Evolutionary conservation across 2,329 filamentous ascomycete species (phyloP).

Genomic region (Fusarium avenaceum): DNA sequence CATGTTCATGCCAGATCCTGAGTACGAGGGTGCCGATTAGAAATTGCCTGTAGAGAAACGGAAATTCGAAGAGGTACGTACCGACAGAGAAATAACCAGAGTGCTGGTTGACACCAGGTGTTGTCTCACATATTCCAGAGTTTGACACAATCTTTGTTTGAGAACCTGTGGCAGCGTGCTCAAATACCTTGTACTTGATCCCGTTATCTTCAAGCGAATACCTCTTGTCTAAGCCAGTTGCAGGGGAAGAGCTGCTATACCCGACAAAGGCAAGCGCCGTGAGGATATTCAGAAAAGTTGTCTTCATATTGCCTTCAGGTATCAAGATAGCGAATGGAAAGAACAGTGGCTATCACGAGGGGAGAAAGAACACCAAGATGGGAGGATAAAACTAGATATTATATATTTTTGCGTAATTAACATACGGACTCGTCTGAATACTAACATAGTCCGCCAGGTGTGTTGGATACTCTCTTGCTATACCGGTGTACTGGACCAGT

Average conservation of each 20-base stretch:
- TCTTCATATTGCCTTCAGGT: not conserved
- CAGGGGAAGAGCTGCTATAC: not conserved
- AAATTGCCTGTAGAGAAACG: not conserved
- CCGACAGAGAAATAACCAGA: constrained; percentile 74
- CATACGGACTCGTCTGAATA: not conserved
- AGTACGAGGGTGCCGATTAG: constrained; percentile 42
- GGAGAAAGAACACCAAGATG: not conserved
- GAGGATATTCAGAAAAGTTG: not conserved
- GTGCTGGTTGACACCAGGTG: constrained; percentile 71
- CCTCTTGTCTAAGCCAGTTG: constrained; percentile 3
- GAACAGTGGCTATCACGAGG: not conserved
- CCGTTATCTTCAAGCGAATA: not conserved
- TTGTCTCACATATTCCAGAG: constrained; percentile 67
- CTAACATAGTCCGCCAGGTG: not conserved
- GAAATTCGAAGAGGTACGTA: constrained; percentile 48
- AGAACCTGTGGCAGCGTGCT: constrained; percentile 29
- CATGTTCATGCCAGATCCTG: constrained; percentile 42
- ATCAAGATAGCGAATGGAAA: not conserved
- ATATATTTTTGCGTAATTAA: not conserved
- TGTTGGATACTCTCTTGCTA: not conserved
- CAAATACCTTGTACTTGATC: constrained; percentile 32
- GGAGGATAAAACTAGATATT: not conserved
- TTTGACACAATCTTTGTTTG: constrained; percentile 41
- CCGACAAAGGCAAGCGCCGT: constrained; percentile 3
- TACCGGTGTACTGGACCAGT: not conserved